These are phyloP conservation scores for Talaromyces sp. DNA, from an alignment of 2,329 filamentous ascomycete genomes.

Conservation along the genomic window DNA sequence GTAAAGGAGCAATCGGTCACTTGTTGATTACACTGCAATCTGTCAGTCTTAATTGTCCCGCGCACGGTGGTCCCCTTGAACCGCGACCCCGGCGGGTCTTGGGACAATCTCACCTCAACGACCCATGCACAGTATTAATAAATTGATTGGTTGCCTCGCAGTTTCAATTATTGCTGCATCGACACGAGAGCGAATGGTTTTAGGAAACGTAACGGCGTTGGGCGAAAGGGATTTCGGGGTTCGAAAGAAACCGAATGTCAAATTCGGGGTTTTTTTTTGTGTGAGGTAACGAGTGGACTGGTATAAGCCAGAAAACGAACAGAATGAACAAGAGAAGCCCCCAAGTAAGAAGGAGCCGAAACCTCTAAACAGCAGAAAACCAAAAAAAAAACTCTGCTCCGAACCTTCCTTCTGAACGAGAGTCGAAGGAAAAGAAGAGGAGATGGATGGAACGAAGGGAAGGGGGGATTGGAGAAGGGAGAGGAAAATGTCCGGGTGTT, in stretches of 20 bases:
- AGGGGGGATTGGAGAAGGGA: constrained; percentile 20
- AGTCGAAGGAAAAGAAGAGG: constrained; percentile 34
- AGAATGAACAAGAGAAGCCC: constrained; percentile 12
- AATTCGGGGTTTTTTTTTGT: constrained; percentile 17
- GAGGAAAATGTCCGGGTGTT: constrained; percentile 18
- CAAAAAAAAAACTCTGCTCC: constrained; percentile 18
- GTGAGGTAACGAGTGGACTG: background rate
- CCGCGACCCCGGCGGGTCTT: background rate
- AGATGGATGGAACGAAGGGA: constrained; percentile 34
- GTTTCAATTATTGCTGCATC: constrained; percentile 22
- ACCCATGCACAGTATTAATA: constrained; percentile 33
- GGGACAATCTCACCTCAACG: constrained; percentile 31
- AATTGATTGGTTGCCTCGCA: constrained; percentile 4
- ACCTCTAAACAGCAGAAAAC: constrained; percentile 3
- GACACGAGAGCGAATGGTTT: constrained; percentile 18
- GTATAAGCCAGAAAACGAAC: constrained; percentile 15
- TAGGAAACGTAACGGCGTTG: constrained; percentile 11
- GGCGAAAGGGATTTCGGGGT: constrained; percentile 5
- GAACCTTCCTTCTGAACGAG: constrained; percentile 20
- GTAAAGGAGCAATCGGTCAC: constrained; percentile 23
- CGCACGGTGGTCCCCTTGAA: background rate
- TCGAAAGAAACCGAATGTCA: constrained; percentile 23
- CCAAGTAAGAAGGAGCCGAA: constrained; percentile 4
- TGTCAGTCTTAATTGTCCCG: background rate
- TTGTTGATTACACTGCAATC: constrained; percentile 10